Base-by-base conservation (phyloP, 176 grass and related monocot genomes). In the Luzula sylvatica region DNA sequence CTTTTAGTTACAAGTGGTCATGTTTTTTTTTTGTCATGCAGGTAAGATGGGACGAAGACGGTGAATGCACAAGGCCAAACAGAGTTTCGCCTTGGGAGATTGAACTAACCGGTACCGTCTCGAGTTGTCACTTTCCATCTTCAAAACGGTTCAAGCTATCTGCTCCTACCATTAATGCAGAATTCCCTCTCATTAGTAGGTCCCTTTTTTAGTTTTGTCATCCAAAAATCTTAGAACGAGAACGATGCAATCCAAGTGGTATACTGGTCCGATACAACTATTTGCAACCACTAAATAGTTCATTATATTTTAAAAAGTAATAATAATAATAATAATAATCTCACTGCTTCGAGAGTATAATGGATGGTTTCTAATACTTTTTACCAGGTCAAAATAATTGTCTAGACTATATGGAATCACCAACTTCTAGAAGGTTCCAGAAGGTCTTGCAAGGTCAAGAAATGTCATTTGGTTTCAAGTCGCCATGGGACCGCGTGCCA, bases 381-480 rank as follows among this genome's bases (percentile, higher is more conserved):
- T 58, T 38, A 30, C 70, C n/a, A 95, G 89, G 55, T 88, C 83
- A 76, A 81, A 95, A 42, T 61, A 56, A 72, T 71, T 78, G 68
- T 78, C 71, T 65, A 59, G 80, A 84, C 72, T 84, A 66, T 57
- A 57, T 0, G 42, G 76, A 75, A 70, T 77, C n/a, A n/a, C n/a
- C n/a, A n/a, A n/a, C 83, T 74, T 44, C 76, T 52, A 75, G 80
- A 80, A 64, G 60, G 60, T 88, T 85, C 77, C 73, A 73, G 74
- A 96, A 86, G 92, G 92, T 98, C 92, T 98, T 98, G 85, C 92
- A 98, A 98, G 92, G 92, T 98, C 92, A 98, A 98, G 92, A 98
- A 98, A 45, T 80, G 49, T 32, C 60, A 3, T 22, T 64, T 23
- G 78, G 81, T 74, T 74, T 83, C 46, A 68, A 50, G 70, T 67